Evolutionary conservation across 73 alveolate genomes (phyloP), one percentile per base, ranked within the genome.

Genomic region (Halteria grandinella): DNA sequence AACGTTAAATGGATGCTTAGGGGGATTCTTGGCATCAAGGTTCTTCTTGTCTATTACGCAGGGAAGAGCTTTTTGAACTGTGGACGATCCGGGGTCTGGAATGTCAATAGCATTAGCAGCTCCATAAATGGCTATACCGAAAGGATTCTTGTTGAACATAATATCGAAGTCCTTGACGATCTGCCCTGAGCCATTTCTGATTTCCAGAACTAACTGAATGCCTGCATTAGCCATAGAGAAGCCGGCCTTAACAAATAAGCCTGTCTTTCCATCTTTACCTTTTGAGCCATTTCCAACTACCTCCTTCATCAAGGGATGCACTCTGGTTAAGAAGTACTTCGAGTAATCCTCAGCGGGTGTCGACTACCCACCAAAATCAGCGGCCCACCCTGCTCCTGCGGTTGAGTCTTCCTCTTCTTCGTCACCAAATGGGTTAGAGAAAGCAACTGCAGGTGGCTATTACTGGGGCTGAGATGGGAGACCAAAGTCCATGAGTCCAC

Each of bases 171-270:
- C 88, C 27, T 15, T 23, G 0, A 85, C 23, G 18, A 32, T 27
- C 41, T 21, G 24, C 8, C 41, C 25, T 12, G 75, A 48, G n/a
- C 43, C 15, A 75, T 75, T 72, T 29, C 52, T 81, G 44, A 75
- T 29, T 47, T 41, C 54, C 47, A 45, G 31, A 31, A 55, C 87
- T 6, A 75, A 64, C 5, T 25, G 45, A 12, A 58, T 27, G 43
- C 85, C 69, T 8, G 41, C 37, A 6, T 75, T 78, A 60, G 69
- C 79, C 39, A 55, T 55, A 28, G 69, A 81, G 20, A 90, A 87
- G n/a, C 91, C 89, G 32, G 94, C 91, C 69, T 88, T 93, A 18
- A 90, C 88, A 54, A 80, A 81, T 27, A 90, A 44, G 21, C 97
- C 92, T 43, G 43, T 33, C 3, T 80, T 86, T 55, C 70, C 86